Evolutionary conservation across 192 early-diverging fungal species (phyloP), one percentile per base, ranked within the genome.

Genomic region (Backusella tarrabulga): DNA sequence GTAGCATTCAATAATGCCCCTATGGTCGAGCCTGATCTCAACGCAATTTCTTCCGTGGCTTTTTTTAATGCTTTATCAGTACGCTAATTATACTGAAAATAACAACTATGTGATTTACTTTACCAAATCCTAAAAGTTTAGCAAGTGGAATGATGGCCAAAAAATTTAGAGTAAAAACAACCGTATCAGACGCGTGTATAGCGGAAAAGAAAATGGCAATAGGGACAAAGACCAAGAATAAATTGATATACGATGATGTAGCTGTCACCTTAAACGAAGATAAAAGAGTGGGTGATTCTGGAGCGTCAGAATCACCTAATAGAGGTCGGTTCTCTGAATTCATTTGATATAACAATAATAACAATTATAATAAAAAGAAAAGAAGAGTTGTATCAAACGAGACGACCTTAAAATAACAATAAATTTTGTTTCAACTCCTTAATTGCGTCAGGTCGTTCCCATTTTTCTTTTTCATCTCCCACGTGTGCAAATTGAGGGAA

Each of bases 111-210:
- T 56, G n/a, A 0, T 26, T 63, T 29, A 8, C 34, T 66, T 80
- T 77, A 83, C 82, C 75, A 46, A 83, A 76, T 14, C 83, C 83
- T 1, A 84, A 41, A 6, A 84, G 80, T 79, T 97, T 96, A 36
- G 97, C 97, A 50, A 99, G 83, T 34, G 96, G 95, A 35, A 99
- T 83, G 68, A 98, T 95, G 12, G 94, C 97, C 23, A 95, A 87
- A 67, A 98, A 96, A 88, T 98, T 99, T 36, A 96, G 85, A 17
- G 87, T 68, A 75, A 99, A 99, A 2, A 90, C 79, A 6, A 89
- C 80, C 41, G 90, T 87, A 44, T 91, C 88, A 6, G 85, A 79
- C 89, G 94, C 94, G n/a, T 84, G 74, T 34, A 75, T 36, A 2
- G 29, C 9, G 41, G 83, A 85, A 54, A 93, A 87, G 0, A 92